These are phyloP conservation scores for Austroboletus festivus DNA, from an alignment of 768 basidiomycete species.

Conservation along the genomic window DNA sequence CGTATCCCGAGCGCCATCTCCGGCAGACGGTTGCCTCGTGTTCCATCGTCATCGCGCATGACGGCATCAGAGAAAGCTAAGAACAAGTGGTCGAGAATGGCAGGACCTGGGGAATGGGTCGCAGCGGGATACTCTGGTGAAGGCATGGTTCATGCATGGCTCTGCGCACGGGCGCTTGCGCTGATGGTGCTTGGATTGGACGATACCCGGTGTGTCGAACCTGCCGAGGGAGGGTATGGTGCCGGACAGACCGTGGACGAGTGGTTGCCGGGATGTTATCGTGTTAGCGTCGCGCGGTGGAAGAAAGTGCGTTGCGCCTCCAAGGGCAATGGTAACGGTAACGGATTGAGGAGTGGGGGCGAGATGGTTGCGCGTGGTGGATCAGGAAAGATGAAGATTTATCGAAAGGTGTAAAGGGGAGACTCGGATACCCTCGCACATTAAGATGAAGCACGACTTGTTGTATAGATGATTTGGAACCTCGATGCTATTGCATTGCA, in stretches of 20 bases:
- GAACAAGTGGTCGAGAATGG: slow-evolving; percentile 5
- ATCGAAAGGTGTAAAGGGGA: slow-evolving; percentile 6
- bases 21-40: slow-evolving; percentile 33
- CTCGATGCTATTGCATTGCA: too few species aligned
- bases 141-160: slow-evolving; percentile 72
- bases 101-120: slow-evolving; percentile 63
- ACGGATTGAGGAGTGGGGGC: neutral
- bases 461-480: too few species aligned
- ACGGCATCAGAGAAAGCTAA: slow-evolving; percentile 5
- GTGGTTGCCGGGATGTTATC: slow-evolving; percentile 25
- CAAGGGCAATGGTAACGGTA: too few species aligned
- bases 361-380: slow-evolving; percentile 12
- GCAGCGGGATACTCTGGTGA: slow-evolving; percentile 70
- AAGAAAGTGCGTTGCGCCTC: slow-evolving; percentile 2
- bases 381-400: slow-evolving; percentile 27
- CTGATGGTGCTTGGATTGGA: slow-evolving; percentile 53
- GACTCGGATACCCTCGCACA: neutral
- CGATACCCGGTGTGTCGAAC: slow-evolving; percentile 2
- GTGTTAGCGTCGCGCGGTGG: slow-evolving; percentile 14
- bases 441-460: too few species aligned
- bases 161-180: slow-evolving; percentile 56
- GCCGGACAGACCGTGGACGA: slow-evolving; percentile 20
- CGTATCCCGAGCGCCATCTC: slow-evolving; percentile 50
- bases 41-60: neutral
- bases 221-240: slow-evolving; percentile 20